phyloP scores from a whole-genome alignment of 1,284 basidiomycete species.

The Trametes pubescens region DNA sequence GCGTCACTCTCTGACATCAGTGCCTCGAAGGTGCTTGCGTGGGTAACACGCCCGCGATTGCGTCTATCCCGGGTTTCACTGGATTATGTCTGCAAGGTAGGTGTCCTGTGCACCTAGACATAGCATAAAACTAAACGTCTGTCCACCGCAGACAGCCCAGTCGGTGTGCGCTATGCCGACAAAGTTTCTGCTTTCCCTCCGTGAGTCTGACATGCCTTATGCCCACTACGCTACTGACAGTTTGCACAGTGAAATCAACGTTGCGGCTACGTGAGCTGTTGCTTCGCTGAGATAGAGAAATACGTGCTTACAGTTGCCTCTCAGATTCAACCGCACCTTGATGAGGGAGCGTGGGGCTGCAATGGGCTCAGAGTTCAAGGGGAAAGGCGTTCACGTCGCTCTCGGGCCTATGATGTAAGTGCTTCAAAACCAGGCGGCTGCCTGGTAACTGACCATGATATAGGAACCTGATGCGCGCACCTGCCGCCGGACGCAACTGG shows the following conservation, averaged over 20 bases:
- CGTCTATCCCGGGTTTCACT: slow-evolving; percentile 63
- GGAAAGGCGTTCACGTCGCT: slow-evolving; percentile 71
- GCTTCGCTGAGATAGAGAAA: not conserved
- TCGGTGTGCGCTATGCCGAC: slow-evolving; percentile 72
- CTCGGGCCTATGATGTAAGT: slow-evolving; percentile 62
- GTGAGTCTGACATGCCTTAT: slow-evolving; percentile 44
- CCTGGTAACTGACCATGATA: slow-evolving; percentile 15
- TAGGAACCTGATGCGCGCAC: slow-evolving; percentile 66
- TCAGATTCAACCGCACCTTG: slow-evolving; percentile 70
- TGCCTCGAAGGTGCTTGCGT: slow-evolving; percentile 60
- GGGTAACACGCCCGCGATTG: slow-evolving; percentile 71
- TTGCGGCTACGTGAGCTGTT: slow-evolving; percentile 63
- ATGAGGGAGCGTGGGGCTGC: slow-evolving; percentile 69
- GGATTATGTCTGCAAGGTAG: slow-evolving; percentile 74
- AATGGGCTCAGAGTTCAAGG: slow-evolving; percentile 73
- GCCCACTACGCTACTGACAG: not conserved
- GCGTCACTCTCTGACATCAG: slow-evolving; percentile 13
- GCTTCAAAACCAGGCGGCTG: slow-evolving; percentile 10
- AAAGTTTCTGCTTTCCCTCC: slow-evolving; percentile 74
- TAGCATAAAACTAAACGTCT: not conserved
- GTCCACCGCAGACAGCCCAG: slow-evolving; percentile 52
- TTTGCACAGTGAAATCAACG: slow-evolving; percentile 67
- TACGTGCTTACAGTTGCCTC: not conserved
- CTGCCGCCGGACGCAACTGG: slow-evolving; percentile 77
- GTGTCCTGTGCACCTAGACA: slow-evolving; percentile 8